Evolutionary conservation across 768 basidiomycete species (phyloP).

Genomic region (Tubosaeta brunneosetosa): DNA sequence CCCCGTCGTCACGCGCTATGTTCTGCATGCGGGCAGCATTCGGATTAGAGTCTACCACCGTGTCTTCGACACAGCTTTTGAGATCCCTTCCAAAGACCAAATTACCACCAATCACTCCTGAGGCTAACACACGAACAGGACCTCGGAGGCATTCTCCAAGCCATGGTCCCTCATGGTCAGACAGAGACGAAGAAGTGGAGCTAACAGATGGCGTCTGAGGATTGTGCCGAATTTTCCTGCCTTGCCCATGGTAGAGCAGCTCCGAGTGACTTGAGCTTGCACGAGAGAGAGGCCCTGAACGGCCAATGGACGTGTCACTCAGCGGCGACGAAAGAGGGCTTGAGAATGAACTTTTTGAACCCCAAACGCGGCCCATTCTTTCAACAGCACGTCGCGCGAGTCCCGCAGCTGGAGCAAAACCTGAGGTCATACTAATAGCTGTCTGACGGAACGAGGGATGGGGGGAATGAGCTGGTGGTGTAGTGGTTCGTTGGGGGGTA

Average conservation of each 20-base stretch:
- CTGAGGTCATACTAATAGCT: conserved; percentile 68
- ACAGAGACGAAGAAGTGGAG: conserved; percentile 47
- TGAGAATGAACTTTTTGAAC: conserved; percentile 35
- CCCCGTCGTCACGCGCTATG: background rate
- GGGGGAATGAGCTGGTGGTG: conserved; percentile 10
- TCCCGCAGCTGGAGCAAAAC: conserved; percentile 67
- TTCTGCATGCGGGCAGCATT: conserved; percentile 6
- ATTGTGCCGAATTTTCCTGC: conserved; percentile 44
- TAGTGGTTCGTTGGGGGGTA: conserved; percentile 9
- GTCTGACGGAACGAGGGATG: conserved; percentile 49
- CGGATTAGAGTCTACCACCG: conserved; percentile 39
- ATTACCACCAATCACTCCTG: conserved; percentile 39
- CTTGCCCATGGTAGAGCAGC: conserved; percentile 14
- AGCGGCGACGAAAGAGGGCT: conserved; percentile 44
- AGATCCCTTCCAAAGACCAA: conserved; percentile 68
- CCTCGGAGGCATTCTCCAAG: conserved; percentile 58
- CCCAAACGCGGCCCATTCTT: conserved; percentile 67
- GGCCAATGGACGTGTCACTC: conserved; percentile 34
- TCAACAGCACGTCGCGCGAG: conserved; percentile 75
- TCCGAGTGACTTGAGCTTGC: conserved; percentile 39
- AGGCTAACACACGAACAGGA: conserved; percentile 37
- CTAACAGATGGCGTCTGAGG: conserved; percentile 58
- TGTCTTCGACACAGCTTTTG: conserved; percentile 50
- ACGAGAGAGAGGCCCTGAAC: conserved; percentile 34
- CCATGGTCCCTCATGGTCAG: conserved; percentile 46